A percentile compares a stretch with the other conserved stretches of the same genome.
Conservation (phyloP, 1,284 basidiomycete species). For the Moesziomyces sp. region DNA sequence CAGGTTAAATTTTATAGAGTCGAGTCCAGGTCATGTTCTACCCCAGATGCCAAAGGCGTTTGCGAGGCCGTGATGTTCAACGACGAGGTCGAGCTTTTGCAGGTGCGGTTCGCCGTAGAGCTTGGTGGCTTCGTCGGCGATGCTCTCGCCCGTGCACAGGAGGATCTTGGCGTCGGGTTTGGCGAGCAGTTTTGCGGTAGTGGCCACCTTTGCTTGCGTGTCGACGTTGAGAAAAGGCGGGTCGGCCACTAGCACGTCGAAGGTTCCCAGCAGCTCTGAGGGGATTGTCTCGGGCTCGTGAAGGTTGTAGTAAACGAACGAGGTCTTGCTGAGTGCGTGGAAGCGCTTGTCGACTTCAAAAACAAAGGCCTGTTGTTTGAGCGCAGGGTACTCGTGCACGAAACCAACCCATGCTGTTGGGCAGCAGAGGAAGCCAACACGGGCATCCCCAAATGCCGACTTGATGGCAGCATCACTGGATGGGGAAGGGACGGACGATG, state of each 20-base stretch:
- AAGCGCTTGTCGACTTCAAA: constrained; percentile 66
- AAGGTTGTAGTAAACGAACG: constrained; percentile 65
- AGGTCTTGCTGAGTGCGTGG: constrained; percentile 50
- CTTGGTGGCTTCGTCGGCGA: constrained; percentile 34
- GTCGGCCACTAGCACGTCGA: constrained; percentile 64
- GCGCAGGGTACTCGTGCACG: constrained; percentile 54
- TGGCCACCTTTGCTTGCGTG: constrained; percentile 42
- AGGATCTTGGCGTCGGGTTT: constrained; percentile 20
- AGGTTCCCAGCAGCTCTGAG: constrained; percentile 41
- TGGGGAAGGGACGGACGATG: constrained; percentile 4
- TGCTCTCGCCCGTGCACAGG: constrained; percentile 41
- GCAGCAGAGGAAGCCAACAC: constrained; percentile 66
- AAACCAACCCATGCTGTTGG: constrained; percentile 67
- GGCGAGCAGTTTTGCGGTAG: constrained; percentile 19
- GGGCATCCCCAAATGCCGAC: constrained; percentile 9
- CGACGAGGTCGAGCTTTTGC: constrained; percentile 29
- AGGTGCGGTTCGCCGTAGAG: constrained; percentile 37
- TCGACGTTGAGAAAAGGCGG: constrained; percentile 62
- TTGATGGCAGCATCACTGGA: background rate
- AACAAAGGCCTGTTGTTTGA: constrained; percentile 44
- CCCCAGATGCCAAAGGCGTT: constrained; percentile 52
- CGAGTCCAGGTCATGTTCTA: constrained; percentile 1
- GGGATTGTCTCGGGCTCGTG: constrained; percentile 58
- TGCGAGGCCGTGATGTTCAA: constrained; percentile 41
- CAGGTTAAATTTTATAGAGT: background rate